Conservation (phyloP, 164 flowering plant genomes). For the Aristolochia contorta region DNA sequence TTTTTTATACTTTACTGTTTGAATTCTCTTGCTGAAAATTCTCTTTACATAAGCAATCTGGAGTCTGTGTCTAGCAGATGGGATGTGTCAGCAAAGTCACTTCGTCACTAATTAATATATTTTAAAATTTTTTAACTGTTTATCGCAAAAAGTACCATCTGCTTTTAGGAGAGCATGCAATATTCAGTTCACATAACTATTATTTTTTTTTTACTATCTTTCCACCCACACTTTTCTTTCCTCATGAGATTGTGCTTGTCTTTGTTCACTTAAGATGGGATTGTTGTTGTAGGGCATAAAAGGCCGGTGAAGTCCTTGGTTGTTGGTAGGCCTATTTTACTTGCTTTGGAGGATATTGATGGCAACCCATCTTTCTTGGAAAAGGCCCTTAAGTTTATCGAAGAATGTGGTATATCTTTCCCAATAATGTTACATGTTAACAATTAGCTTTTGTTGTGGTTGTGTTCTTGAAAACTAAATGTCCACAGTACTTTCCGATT, state of each 20-base stretch:
- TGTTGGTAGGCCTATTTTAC: conserved; percentile 69
- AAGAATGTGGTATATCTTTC: conserved; percentile 50
- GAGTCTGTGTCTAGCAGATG: no score
- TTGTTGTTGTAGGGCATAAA: conserved; percentile 29
- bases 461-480: not conserved
- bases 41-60: no score
- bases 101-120: no score
- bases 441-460: not conserved
- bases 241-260: no score
- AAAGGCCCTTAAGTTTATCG: conserved; percentile 71
- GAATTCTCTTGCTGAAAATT: no score
- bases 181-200: no score
- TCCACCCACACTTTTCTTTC: no score
- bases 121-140: no score
- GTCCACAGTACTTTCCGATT: conserved; percentile 1
- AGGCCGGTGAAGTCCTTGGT: conserved; percentile 40
- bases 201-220: no score
- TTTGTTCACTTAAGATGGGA: conserved; percentile 1
- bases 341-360: conserved; percentile 83
- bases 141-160: no score
- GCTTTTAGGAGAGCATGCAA: no score
- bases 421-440: not conserved
- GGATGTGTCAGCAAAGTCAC: no score
- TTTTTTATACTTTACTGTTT: not conserved
- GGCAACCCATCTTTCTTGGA: conserved; percentile 86